phyloP scores from a whole-genome alignment of 768 basidiomycete species.

The Termitomyces sp. region DNA sequence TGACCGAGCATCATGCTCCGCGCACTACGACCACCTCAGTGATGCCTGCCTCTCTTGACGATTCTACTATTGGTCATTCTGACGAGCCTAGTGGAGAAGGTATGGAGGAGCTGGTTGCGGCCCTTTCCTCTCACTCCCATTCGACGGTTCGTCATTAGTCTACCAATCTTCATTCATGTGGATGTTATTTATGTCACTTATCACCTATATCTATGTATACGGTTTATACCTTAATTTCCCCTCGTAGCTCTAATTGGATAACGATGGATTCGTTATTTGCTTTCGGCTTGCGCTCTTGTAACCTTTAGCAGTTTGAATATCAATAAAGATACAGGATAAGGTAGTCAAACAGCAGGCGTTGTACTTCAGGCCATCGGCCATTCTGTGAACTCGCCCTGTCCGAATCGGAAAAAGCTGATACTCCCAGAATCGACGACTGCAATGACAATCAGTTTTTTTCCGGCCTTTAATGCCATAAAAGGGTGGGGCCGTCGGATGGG shows the following conservation, averaged over 20 bases:
- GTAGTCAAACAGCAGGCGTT: not conserved
- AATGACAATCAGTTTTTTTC: conserved; percentile 79
- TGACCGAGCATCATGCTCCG: conserved; percentile 12
- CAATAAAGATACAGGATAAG: not conserved
- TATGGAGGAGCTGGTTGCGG: conserved; percentile 21
- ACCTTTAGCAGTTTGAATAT: not conserved
- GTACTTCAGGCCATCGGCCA: conserved; percentile 59
- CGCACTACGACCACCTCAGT: conserved; percentile 3
- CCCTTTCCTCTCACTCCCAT: conserved; percentile 21
- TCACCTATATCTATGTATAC: not conserved
- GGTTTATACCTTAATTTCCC: not conserved
- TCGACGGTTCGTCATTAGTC: conserved; percentile 10
- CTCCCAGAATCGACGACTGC: conserved; percentile 88
- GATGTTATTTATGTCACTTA: not conserved
- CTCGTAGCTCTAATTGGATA: not conserved
- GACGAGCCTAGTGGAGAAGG: conserved; percentile 18
- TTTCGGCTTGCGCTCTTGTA: not conserved
- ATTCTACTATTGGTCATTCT: not conserved
- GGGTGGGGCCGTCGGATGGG: conserved; percentile 54
- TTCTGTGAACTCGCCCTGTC: conserved; percentile 80
- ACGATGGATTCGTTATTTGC: not conserved
- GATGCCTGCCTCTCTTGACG: conserved; percentile 4
- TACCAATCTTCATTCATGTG: not conserved
- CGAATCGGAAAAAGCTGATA: conserved; percentile 85
- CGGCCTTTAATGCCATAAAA: conserved; percentile 77